Evolutionary conservation across 805 yeast genomes (phyloP).

Genomic region (Clavispora fructus): DNA sequence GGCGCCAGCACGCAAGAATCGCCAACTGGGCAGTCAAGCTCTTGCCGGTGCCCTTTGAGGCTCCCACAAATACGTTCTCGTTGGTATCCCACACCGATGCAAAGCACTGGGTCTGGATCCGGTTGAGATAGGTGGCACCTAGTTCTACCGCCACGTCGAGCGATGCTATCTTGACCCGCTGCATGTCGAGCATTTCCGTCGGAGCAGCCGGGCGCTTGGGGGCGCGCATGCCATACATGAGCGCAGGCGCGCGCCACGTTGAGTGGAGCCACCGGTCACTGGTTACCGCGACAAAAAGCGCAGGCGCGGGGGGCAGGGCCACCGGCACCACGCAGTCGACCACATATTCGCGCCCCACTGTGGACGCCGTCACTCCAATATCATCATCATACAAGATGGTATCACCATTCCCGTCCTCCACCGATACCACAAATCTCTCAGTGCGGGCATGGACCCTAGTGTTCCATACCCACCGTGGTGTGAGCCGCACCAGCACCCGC

Average conservation of each 20-base stretch:
- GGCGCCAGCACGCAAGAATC: slow-evolving; percentile 65
- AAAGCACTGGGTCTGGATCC: slow-evolving; percentile 69
- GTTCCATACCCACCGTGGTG: slow-evolving; percentile 82
- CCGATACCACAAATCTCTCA: slow-evolving; percentile 64
- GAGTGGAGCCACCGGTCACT: slow-evolving; percentile 88
- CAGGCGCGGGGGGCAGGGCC: slow-evolving; percentile 55
- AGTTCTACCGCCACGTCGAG: slow-evolving; percentile 36
- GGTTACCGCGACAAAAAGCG: slow-evolving; percentile 62
- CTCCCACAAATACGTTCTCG: slow-evolving; percentile 61
- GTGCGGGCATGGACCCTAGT: slow-evolving; percentile 51
- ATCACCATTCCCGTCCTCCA: slow-evolving; percentile 84
- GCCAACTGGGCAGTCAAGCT: slow-evolving; percentile 69
- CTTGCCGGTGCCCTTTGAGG: slow-evolving; percentile 74
- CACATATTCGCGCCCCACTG: slow-evolving; percentile 49
- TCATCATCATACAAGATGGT: slow-evolving; percentile 55
- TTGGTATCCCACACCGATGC: slow-evolving; percentile 52
- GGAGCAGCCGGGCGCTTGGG: slow-evolving; percentile 66
- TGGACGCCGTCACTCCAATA: slow-evolving; percentile 45
- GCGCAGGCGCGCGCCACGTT: slow-evolving; percentile 55
- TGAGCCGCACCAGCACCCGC: slow-evolving; percentile 58
- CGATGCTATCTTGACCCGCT: slow-evolving; percentile 39
- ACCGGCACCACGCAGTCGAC: slow-evolving; percentile 61
- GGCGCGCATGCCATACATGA: slow-evolving; percentile 43
- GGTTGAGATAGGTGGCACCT: slow-evolving; percentile 46
- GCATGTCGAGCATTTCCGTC: slow-evolving; percentile 51